Percentiles rank a stretch among this genome's conserved stretches.
Conservation (phyloP, 371 early-diverging fungal genomes). For the Apophysomyces sp. region DNA sequence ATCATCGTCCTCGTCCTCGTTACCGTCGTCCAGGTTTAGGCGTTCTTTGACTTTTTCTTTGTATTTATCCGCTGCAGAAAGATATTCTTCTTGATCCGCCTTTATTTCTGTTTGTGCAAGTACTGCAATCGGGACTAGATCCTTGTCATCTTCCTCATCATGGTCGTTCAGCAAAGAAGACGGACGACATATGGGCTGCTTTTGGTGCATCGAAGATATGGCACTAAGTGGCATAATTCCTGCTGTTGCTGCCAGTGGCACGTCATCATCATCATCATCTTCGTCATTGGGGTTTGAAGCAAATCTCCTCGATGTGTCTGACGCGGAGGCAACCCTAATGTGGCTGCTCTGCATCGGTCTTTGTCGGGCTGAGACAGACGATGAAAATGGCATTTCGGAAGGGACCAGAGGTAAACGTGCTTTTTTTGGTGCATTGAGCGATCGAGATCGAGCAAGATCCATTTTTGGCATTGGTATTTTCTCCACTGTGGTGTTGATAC, state of each 20-base stretch:
- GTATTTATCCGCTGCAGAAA: conserved; percentile 5
- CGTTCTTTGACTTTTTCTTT: conserved; percentile 2
- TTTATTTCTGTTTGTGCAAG: not conserved
- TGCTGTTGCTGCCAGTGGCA: conserved; percentile 1
- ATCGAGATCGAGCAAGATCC: not conserved
- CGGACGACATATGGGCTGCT: not conserved
- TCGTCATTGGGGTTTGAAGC: not conserved
- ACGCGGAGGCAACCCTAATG: not conserved
- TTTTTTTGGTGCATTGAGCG: not conserved
- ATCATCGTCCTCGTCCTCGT: not conserved
- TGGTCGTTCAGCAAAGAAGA: conserved; percentile 4
- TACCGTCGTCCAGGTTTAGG: not conserved
- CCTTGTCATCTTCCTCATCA: conserved; percentile 5
- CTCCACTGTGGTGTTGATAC: not conserved
- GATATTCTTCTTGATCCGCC: not conserved
- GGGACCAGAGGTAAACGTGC: not conserved
- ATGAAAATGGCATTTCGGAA: not conserved
- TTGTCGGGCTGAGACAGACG: not conserved
- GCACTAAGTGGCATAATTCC: not conserved
- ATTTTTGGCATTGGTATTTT: not conserved
- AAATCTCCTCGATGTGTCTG: not conserved
- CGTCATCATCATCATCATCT: conserved; percentile 10
- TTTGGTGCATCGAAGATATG: not conserved
- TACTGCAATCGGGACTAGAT: conserved; percentile 6
- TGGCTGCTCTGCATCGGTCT: not conserved